Percentiles rank a stretch among this genome's conserved stretches.
Evolutionary conservation across 2,329 filamentous ascomycete genomes (phyloP).

Genomic region (Zopfia rhizophila): DNA sequence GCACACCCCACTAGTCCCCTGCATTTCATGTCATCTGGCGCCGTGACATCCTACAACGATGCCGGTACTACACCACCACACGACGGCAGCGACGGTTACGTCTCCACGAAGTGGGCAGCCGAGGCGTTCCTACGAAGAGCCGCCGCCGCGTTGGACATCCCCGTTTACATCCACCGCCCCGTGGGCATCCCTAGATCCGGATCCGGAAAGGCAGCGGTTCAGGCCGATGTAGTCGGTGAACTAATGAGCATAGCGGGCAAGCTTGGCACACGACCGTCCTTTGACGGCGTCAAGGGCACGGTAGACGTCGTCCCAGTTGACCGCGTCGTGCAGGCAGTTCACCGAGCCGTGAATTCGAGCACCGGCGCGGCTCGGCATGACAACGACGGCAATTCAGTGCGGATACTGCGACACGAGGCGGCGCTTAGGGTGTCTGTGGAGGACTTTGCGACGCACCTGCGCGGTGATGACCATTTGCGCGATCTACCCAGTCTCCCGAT

Average conservation of each 20-base stretch:
- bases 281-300: slow-evolving; percentile 12
- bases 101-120: slow-evolving; percentile 16
- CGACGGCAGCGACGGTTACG: slow-evolving; percentile 14
- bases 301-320: slow-evolving; percentile 18
- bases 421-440: too few relatives aligned
- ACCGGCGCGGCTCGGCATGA: too few relatives aligned
- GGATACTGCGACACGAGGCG: too few relatives aligned
- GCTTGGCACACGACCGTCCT: slow-evolving; percentile 14
- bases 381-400: too few relatives aligned
- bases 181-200: slow-evolving; percentile 7
- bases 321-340: too few relatives aligned
- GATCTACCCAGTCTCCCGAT: too few relatives aligned
- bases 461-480: too few relatives aligned
- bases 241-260: slow-evolving; percentile 9
- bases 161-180: slow-evolving; percentile 15
- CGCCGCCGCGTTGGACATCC: not conserved
- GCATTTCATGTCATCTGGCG: slow-evolving; percentile 16
- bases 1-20: not conserved
- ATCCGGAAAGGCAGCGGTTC: slow-evolving; percentile 6
- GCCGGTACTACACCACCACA: slow-evolving; percentile 3
- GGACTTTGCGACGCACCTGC: too few relatives aligned
- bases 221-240: slow-evolving; percentile 12
- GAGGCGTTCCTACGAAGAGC: slow-evolving; percentile 14
- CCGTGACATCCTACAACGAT: slow-evolving; percentile 14
- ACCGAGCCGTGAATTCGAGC: too few relatives aligned